phyloP scores from a whole-genome alignment of 176 grass and related monocot species.

The Raddia guianensis region DNA sequence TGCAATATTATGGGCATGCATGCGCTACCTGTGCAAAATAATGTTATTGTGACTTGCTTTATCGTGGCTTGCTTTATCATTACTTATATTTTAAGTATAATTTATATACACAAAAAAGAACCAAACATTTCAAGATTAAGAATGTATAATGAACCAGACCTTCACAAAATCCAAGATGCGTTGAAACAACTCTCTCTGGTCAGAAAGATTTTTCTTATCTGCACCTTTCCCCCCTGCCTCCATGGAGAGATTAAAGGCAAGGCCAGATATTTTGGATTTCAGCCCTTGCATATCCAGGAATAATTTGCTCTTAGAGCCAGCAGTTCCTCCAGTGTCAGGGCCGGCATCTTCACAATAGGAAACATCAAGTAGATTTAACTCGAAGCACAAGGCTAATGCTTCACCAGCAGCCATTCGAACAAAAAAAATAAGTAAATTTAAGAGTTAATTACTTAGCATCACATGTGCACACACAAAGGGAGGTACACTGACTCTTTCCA shows the following conservation, averaged over 20 bases:
- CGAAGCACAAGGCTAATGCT: conserved; percentile 81
- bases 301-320: conserved; percentile 59
- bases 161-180: conserved; percentile 82
- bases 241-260: conserved; percentile 63
- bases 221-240: conserved; percentile 92
- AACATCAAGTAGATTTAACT: conserved; percentile 80
- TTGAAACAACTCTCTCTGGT: conserved; percentile 90
- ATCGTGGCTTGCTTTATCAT: no score
- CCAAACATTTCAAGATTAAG: neutral
- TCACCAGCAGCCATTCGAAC: conserved; percentile 97
- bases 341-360: conserved; percentile 46
- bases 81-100: no score
- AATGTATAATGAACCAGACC: conserved; percentile 44
- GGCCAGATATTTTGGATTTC: conserved; percentile 80
- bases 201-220: conserved; percentile 96
- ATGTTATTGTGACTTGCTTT: no score
- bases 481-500: conserved; percentile 85
- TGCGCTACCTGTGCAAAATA: no score
- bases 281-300: conserved; percentile 82
- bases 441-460: neutral
- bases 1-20: no score
- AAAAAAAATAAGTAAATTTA: conserved; percentile 18
- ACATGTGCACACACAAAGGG: neutral
- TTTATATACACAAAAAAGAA: neutral
- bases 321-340: conserved; percentile 44